Base-by-base conservation (phyloP, 345 rosid species). In the Balakata baccata region DNA sequence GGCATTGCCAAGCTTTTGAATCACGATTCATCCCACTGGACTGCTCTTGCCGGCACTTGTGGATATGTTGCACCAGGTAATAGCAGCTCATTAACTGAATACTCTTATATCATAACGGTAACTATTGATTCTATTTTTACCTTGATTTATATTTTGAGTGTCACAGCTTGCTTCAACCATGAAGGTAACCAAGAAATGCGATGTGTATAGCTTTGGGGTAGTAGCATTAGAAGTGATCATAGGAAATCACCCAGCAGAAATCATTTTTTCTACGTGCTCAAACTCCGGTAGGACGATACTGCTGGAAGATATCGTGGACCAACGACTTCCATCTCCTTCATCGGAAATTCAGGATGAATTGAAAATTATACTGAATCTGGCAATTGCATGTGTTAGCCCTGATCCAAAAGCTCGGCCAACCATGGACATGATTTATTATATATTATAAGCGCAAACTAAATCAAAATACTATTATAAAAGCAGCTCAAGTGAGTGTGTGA, bases 401-500 rank as follows among this genome's bases (percentile, higher is more conserved):
- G 82, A 78, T 68, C 89, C 87, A 25, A 74, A 63, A 5, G 52
- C 57, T 5, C 76, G 87, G 66, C 87, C 89, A 17, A 59, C 79
- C 18, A 82, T 84, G 85, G 14, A 76, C 18, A 50, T 37, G 56
- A 62, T 82, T 59, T 78, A 78, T 66, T 77, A 75, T 49, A 1
- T 63, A 39, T 11, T 82, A 43, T 43, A 43, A 43, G 47, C 47
- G 5, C 46, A n/a, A n/a, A n/a, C n/a, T n/a, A n/a, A n/a, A n/a
- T n/a, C n/a, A n/a, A n/a, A n/a, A n/a, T n/a, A n/a, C n/a, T n/a
- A n/a, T n/a, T n/a, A n/a, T n/a, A n/a, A n/a, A n/a, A n/a, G n/a
- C n/a, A n/a, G n/a, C n/a, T n/a, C n/a, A n/a, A n/a, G n/a, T n/a
- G n/a, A n/a, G n/a, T n/a, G n/a, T n/a, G n/a, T n/a, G n/a, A n/a